Base-by-base conservation (phyloP, 2,329 filamentous ascomycete genomes). In the Ascosphaera apis region DNA sequence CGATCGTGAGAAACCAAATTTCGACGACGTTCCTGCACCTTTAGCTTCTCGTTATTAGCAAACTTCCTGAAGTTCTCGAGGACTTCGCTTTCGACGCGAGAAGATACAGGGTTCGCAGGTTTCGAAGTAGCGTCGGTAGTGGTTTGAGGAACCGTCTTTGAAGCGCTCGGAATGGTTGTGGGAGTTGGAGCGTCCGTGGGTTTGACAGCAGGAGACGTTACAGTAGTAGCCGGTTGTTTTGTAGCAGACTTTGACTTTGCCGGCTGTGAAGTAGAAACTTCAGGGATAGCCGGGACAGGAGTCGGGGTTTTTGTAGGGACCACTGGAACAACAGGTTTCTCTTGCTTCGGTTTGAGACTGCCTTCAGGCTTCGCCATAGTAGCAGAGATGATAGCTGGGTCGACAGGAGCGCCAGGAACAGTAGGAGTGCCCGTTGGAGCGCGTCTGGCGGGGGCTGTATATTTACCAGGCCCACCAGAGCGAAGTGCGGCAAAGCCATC, bases 361-460 rank as follows among this genome's bases (percentile, higher is more conserved):
- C 47, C 48, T 23, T 59, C 59, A 15, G 67, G 60, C 33, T 63
- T 62, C 21, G 65, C 60, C 40, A 91, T 61, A 48, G 83, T 76
- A n/a, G 82, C 75, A 4, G 81, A 86, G 48, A 93, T 91, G 49
- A 91, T 91, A 23, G 84, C 80, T 40, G 82, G 81, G 50, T 92
- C 81, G 35, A 86, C 69, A 11, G 80, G 80, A 30, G 72, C 79
- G 31, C 81, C 77, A 43, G 72, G 66, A 15, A 84, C 74, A 6
- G 75, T 79, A 3, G 81, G 63, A 42, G 80, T 69, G 17, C 65
- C 72, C 21, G 77, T 70, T 13, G 81, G 80, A 6, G 84, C 77
- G 45, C 88, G 72, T 53, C 81, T 71, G 13, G 81, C 86, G 3
- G 88, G 88, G 23, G 88, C 86, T 0, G 78, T 91, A 53, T 98